These are phyloP conservation scores for Tricholoma sp. DNA, from an alignment of 768 basidiomycete genomes.

Conservation along the genomic window DNA sequence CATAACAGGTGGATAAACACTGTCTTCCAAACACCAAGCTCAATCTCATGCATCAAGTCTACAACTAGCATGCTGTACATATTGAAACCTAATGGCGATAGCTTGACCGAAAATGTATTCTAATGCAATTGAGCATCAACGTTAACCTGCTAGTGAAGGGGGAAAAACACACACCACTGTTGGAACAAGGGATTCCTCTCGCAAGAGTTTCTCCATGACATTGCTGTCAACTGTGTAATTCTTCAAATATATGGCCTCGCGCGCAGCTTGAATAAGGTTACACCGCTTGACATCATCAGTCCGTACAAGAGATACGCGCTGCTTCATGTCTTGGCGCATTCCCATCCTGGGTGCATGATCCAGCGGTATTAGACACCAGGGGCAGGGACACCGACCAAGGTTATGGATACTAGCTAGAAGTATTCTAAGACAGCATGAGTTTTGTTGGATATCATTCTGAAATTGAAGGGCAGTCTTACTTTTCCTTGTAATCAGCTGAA, in stretches of 20 bases:
- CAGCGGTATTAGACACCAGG: too few species aligned
- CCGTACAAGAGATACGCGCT: too few species aligned
- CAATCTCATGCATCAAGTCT: slow-evolving; percentile 35
- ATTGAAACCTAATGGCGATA: slow-evolving; percentile 14
- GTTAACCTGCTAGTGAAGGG: background rate
- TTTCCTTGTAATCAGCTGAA: too few species aligned
- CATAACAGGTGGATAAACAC: slow-evolving; percentile 21
- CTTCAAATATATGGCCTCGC: slow-evolving; percentile 22
- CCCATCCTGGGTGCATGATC: too few species aligned
- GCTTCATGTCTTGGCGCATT: too few species aligned
- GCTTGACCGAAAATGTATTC: background rate
- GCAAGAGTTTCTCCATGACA: background rate
- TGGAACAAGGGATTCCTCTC: background rate
- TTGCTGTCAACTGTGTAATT: slow-evolving; percentile 18
- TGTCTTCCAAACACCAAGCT: slow-evolving; percentile 34
- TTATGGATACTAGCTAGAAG: too few species aligned
- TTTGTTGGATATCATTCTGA: too few species aligned
- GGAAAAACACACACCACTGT: background rate
- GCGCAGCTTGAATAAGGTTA: too few species aligned
- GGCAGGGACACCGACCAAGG: too few species aligned
- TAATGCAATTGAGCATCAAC: background rate
- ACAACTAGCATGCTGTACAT: slow-evolving; percentile 22
- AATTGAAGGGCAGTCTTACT: too few species aligned
- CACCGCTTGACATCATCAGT: too few species aligned
- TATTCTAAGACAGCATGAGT: too few species aligned